A percentile compares a stretch with the other conserved stretches of the same genome.
These are phyloP conservation scores for Mimosa bimucronata DNA, from an alignment of 306 rosid species.

Conservation along the genomic window DNA sequence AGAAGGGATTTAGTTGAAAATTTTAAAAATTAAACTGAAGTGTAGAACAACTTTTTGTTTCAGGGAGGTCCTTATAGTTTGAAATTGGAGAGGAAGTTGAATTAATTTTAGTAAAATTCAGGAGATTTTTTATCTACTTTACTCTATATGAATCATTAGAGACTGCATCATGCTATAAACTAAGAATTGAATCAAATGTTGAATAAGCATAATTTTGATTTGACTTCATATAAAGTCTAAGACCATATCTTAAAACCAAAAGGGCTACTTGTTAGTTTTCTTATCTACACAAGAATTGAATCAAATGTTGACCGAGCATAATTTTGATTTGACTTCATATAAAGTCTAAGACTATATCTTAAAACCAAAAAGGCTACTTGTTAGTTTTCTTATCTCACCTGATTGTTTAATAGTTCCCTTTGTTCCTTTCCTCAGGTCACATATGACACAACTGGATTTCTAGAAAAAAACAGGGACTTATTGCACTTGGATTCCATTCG, in stretches of 20 bases:
- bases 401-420: constrained; percentile 48
- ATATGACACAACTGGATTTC: constrained; percentile 91
- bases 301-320: neutral
- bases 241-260: constrained; percentile 21
- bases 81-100: neutral
- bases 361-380: constrained; percentile 6
- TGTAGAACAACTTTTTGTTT: neutral
- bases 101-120: neutral
- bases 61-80: neutral
- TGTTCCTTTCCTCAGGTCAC: constrained; percentile 71
- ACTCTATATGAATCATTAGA: neutral
- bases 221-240: constrained; percentile 16
- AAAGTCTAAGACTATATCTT: constrained; percentile 16
- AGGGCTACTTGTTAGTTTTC: constrained; percentile 15
- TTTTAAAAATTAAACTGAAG: neutral
- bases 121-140: neutral
- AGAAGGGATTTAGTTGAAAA: neutral
- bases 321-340: constrained; percentile 30
- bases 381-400: constrained; percentile 35
- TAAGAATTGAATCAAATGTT: neutral
- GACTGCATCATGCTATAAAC: constrained; percentile 19
- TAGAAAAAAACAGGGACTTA: constrained; percentile 97
- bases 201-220: constrained; percentile 26
- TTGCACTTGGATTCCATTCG: constrained; percentile 91
- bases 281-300: constrained; percentile 7